Conservation (phyloP, 2,329 filamentous ascomycete species). For the Pseudopithomyces chartarum region DNA sequence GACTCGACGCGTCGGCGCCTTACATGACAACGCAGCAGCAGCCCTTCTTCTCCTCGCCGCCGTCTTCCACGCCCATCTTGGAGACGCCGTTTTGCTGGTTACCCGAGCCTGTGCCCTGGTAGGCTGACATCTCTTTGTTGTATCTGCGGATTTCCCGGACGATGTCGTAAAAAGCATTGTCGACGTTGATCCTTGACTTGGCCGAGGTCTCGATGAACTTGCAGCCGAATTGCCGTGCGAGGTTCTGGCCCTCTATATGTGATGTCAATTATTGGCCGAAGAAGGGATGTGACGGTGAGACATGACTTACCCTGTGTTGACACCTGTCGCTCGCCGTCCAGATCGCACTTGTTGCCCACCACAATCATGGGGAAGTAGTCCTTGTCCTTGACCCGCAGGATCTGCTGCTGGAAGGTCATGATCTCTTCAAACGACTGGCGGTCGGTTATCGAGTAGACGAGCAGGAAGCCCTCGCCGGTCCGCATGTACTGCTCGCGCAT, state of each 20-base stretch:
- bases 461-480: conserved; percentile 94
- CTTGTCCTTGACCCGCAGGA: conserved; percentile 98
- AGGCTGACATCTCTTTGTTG: conserved; percentile 96
- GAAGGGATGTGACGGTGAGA: conserved; percentile 14
- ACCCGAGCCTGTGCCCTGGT: conserved; percentile 69
- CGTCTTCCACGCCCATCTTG: conserved; percentile 81
- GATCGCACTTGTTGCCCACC: conserved; percentile 98
- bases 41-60: conserved; percentile 64
- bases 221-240: conserved; percentile 89
- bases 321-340: conserved; percentile 90
- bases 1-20: conserved; percentile 15
- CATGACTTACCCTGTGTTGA: conserved; percentile 71
- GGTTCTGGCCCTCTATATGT: conserved; percentile 78
- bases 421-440: conserved; percentile 98
- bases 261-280: conserved; percentile 19
- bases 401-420: conserved; percentile 98
- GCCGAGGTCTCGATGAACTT: conserved; percentile 99
- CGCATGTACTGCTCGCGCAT: conserved; percentile 99
- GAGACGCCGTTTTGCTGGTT: conserved; percentile 63
- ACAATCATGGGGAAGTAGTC: conserved; percentile 99
- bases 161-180: conserved; percentile 98
- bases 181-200: conserved; percentile 97
- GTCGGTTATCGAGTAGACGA: conserved; percentile 98
- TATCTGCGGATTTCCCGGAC: conserved; percentile 97
- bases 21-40: conserved; percentile 95